Conservation (phyloP, 768 basidiomycete species). For the Agaricus blazei region DNA sequence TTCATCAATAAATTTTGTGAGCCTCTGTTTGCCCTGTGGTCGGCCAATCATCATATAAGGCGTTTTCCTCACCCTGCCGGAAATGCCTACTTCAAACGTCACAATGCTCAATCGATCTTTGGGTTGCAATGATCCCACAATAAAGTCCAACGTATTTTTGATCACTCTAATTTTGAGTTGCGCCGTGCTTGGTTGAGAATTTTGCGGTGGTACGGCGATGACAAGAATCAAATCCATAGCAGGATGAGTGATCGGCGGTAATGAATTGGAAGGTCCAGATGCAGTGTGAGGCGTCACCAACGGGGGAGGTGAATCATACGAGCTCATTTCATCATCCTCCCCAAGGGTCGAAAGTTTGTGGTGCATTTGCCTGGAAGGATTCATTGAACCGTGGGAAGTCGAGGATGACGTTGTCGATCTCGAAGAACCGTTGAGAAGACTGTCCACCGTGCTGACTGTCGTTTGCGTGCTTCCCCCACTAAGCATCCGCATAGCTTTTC, state of each 20-base stretch:
- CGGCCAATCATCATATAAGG: slow-evolving; percentile 80
- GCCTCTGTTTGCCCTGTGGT: slow-evolving; percentile 59
- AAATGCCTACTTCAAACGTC: slow-evolving; percentile 85
- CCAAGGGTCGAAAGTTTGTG: slow-evolving; percentile 63
- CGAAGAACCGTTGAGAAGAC: slow-evolving; percentile 59
- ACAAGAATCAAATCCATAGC: slow-evolving; percentile 91
- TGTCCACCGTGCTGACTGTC: slow-evolving; percentile 60
- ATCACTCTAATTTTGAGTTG: slow-evolving; percentile 87
- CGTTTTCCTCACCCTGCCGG: slow-evolving; percentile 85
- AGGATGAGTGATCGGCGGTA: slow-evolving; percentile 79
- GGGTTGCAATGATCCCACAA: slow-evolving; percentile 68
- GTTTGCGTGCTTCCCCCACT: slow-evolving; percentile 65
- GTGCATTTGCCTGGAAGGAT: slow-evolving; percentile 26
- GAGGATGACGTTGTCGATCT: slow-evolving; percentile 72
- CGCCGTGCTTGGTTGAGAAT: slow-evolving; percentile 69
- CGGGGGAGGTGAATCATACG: slow-evolving; percentile 51
- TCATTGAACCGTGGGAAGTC: slow-evolving; percentile 62
- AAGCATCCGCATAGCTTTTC: slow-evolving; percentile 74
- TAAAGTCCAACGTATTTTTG: slow-evolving; percentile 81
- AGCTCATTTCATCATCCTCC: slow-evolving; percentile 63
- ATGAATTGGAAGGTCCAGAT: slow-evolving; percentile 72
- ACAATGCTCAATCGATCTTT: slow-evolving; percentile 87
- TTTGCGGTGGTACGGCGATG: slow-evolving; percentile 76
- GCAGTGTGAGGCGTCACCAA: slow-evolving; percentile 70
- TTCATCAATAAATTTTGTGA: slow-evolving; percentile 77